Conservation (phyloP, 768 basidiomycete species). For the Candolleomyces aberdarensis region DNA sequence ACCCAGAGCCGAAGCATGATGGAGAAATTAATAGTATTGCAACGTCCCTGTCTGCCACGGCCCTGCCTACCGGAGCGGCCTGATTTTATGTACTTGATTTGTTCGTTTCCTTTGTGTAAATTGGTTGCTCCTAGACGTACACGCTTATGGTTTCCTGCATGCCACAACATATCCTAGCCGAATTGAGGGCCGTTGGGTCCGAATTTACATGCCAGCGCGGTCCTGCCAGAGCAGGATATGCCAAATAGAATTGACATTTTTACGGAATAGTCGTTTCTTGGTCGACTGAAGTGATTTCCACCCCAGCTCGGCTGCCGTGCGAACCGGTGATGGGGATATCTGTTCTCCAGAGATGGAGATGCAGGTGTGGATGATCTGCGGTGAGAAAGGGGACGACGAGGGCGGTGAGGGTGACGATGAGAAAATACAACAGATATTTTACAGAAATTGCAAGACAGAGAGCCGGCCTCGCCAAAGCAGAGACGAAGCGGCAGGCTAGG, state of each 20-base stretch:
- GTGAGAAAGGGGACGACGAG: not conserved
- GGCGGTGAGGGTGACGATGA: not conserved
- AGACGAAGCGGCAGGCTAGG: not conserved
- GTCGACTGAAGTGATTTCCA: too few relatives aligned
- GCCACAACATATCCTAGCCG: not conserved
- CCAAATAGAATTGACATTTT: not conserved
- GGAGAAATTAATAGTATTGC: not conserved
- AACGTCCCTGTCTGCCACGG: not conserved
- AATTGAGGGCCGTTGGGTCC: not conserved
- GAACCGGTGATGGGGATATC: slow-evolving; percentile 5
- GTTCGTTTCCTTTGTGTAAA: too few relatives aligned
- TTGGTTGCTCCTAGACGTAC: too few relatives aligned
- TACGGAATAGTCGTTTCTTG: too few relatives aligned
- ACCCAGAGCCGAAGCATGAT: slow-evolving; percentile 1
- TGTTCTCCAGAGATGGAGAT: slow-evolving; percentile 2
- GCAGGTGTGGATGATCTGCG: not conserved
- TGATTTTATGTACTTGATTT: not conserved
- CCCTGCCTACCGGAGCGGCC: too few relatives aligned
- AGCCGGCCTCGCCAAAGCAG: not conserved
- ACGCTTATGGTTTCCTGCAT: not conserved
- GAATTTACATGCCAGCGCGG: not conserved
- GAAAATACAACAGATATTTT: slow-evolving; percentile 12
- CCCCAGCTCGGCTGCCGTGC: slow-evolving; percentile 5
- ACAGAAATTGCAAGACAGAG: not conserved
- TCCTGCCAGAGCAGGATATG: not conserved